Evolutionary conservation across 2,329 filamentous ascomycete species (phyloP).

Genomic region (Stagonosporopsis tanaceti): DNA sequence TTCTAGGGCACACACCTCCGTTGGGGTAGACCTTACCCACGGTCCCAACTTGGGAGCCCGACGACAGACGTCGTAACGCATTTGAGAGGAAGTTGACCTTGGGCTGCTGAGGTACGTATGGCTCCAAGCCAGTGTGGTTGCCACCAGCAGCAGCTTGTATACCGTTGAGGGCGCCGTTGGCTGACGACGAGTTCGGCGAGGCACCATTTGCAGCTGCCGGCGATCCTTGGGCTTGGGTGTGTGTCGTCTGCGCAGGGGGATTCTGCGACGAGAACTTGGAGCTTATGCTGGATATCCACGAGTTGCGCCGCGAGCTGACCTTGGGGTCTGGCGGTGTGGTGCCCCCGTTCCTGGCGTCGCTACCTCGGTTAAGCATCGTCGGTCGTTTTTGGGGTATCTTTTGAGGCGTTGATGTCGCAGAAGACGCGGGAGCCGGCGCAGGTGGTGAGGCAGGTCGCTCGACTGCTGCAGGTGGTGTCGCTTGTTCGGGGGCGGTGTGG

Average conservation of each 20-base stretch:
- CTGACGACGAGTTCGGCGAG: slow-evolving; percentile 61
- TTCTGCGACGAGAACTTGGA: slow-evolving; percentile 82
- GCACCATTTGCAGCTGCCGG: slow-evolving; percentile 51
- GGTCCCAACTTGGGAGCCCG: slow-evolving; percentile 56
- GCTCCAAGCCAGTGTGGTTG: slow-evolving; percentile 53
- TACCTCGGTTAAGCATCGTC: slow-evolving; percentile 52
- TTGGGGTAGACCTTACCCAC: slow-evolving; percentile 62
- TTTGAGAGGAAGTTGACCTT: slow-evolving; percentile 80
- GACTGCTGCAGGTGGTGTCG: slow-evolving; percentile 34
- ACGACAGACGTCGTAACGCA: slow-evolving; percentile 83
- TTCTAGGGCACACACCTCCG: slow-evolving; percentile 79
- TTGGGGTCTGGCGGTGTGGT: slow-evolving; percentile 41
- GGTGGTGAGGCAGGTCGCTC: slow-evolving; percentile 26
- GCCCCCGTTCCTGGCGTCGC: slow-evolving; percentile 47
- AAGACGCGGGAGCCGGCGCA: slow-evolving; percentile 22
- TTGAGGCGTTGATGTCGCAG: slow-evolving; percentile 31
- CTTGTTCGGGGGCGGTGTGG: slow-evolving; percentile 14
- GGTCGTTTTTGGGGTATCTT: slow-evolving; percentile 51
- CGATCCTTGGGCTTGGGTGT: slow-evolving; percentile 45
- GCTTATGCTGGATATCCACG: slow-evolving; percentile 93
- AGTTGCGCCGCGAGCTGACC: slow-evolving; percentile 65
- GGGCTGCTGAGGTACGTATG: slow-evolving; percentile 78
- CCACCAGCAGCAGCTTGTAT: slow-evolving; percentile 42
- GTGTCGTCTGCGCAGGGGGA: slow-evolving; percentile 44
- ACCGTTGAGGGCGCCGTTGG: slow-evolving; percentile 51